Percentiles rank a stretch among this genome's conserved stretches.
Evolutionary conservation across 176 grass and related monocot genomes (phyloP).

Genomic region (Paspalum notatum): DNA sequence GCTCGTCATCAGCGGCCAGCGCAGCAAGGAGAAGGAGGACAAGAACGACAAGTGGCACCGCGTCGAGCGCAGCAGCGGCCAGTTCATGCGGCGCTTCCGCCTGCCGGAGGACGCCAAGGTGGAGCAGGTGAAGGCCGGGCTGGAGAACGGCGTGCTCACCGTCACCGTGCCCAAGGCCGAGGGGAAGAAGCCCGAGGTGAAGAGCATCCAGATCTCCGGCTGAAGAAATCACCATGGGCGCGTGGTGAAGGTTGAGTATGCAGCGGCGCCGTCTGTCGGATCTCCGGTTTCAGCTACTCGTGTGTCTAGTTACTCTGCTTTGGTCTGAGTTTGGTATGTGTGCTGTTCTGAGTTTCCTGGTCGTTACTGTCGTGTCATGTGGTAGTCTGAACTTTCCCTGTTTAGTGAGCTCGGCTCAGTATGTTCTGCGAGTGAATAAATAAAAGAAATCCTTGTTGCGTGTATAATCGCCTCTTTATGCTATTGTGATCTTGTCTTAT

Average conservation of each 20-base stretch:
- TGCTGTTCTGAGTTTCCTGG: background rate
- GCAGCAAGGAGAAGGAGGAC: conserved; percentile 55
- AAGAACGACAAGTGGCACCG: conserved; percentile 53
- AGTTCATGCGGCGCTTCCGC: conserved; percentile 42
- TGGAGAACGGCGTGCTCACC: conserved; percentile 63
- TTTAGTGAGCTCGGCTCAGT: background rate
- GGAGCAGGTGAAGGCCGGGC: conserved; percentile 40
- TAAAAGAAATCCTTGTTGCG: background rate
- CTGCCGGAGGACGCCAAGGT: conserved; percentile 52
- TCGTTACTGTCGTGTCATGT: background rate
- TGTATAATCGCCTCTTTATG: too few relatives aligned
- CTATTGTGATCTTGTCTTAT: too few relatives aligned
- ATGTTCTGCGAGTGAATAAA: background rate
- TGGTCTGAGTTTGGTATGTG: background rate
- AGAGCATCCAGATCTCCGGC: conserved; percentile 55
- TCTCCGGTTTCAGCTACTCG: background rate
- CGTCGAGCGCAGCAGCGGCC: conserved; percentile 57
- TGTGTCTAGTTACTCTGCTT: background rate
- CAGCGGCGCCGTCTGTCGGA: background rate
- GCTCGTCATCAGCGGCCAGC: conserved; percentile 47
- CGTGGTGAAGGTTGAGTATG: background rate
- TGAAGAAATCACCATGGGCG: background rate
- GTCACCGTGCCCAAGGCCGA: conserved; percentile 58
- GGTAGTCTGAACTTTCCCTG: background rate
- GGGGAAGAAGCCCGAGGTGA: conserved; percentile 48